Evolutionary conservation across 106 monocot species (phyloP).

Genomic region (Agapanthus africanus): DNA sequence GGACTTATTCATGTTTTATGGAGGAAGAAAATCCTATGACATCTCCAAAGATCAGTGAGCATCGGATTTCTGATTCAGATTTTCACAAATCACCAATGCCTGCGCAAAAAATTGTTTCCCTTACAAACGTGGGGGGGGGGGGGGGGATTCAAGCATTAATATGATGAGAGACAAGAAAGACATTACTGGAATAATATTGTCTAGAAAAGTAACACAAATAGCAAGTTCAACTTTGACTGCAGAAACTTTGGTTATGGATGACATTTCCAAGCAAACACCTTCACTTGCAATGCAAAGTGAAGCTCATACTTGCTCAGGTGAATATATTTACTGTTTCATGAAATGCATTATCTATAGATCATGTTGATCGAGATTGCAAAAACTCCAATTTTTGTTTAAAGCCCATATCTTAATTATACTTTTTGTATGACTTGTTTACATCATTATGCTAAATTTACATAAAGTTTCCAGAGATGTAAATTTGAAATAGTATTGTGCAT

Average conservation of each 20-base stretch:
- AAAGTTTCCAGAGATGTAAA: not conserved
- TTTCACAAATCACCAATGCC: not conserved
- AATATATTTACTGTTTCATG: too few species aligned
- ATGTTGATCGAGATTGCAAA: not conserved
- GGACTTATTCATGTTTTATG: conserved; percentile 15
- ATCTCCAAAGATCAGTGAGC: conserved; percentile 10
- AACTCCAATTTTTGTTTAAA: not conserved
- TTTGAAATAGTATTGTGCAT: not conserved
- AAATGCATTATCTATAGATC: too few species aligned
- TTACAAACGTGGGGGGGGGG: too few species aligned
- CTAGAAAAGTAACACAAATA: conserved; percentile 4
- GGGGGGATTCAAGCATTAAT: not conserved
- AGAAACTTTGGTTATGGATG: conserved; percentile 31
- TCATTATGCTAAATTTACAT: not conserved
- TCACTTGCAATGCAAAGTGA: conserved; percentile 2
- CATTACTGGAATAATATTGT: not conserved
- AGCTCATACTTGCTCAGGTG: conserved; percentile 20
- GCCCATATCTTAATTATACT: not conserved
- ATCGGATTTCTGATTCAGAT: conserved; percentile 7
- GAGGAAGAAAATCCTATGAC: conserved; percentile 14
- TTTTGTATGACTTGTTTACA: not conserved
- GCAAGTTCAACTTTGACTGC: conserved; percentile 20
- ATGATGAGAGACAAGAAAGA: conserved; percentile 10
- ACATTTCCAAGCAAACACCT: conserved; percentile 22
- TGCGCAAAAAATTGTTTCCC: not conserved